These are phyloP conservation scores for Podaxis mareebaensis DNA, from an alignment of 768 basidiomycete genomes.

Conservation along the genomic window DNA sequence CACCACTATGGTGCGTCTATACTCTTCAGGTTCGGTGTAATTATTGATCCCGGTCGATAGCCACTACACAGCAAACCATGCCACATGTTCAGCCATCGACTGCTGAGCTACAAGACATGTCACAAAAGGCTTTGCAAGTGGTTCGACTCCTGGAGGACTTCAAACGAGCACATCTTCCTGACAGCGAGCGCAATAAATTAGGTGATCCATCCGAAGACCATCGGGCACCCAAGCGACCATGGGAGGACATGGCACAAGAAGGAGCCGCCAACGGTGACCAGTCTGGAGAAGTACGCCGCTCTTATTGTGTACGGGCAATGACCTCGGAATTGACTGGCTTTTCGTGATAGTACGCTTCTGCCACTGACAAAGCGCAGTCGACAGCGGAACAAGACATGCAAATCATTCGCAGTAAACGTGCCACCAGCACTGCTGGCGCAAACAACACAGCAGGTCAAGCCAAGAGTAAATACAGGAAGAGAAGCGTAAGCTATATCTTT, in stretches of 20 bases:
- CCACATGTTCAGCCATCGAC: slow-evolving; percentile 53
- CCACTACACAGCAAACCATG: slow-evolving; percentile 43
- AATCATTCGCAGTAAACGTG: slow-evolving; percentile 77
- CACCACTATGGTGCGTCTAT: slow-evolving; percentile 58
- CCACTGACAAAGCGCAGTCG: slow-evolving; percentile 42
- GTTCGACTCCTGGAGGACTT: slow-evolving; percentile 68
- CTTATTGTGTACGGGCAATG: neutral
- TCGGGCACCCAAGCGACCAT: slow-evolving; percentile 74
- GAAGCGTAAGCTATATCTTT: slow-evolving; percentile 63
- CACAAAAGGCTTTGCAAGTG: slow-evolving; percentile 61
- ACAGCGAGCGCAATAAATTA: slow-evolving; percentile 34
- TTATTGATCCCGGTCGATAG: slow-evolving; percentile 25
- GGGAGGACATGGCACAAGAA: slow-evolving; percentile 69
- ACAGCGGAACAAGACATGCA: slow-evolving; percentile 87
- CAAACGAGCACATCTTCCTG: slow-evolving; percentile 42
- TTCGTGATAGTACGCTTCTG: slow-evolving; percentile 26
- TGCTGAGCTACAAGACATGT: slow-evolving; percentile 70
- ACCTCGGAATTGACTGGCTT: neutral
- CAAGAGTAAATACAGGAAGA: slow-evolving; percentile 82
- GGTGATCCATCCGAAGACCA: slow-evolving; percentile 45
- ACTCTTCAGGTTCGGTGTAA: slow-evolving; percentile 6
- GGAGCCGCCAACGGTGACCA: slow-evolving; percentile 26
- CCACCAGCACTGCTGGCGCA: slow-evolving; percentile 63
- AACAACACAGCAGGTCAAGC: slow-evolving; percentile 51
- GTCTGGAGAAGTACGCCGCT: slow-evolving; percentile 6